A percentile compares a stretch with the other conserved stretches of the same genome.
phyloP scores from a whole-genome alignment of 805 yeast species.

The Clavispora vitiphila region DNA sequence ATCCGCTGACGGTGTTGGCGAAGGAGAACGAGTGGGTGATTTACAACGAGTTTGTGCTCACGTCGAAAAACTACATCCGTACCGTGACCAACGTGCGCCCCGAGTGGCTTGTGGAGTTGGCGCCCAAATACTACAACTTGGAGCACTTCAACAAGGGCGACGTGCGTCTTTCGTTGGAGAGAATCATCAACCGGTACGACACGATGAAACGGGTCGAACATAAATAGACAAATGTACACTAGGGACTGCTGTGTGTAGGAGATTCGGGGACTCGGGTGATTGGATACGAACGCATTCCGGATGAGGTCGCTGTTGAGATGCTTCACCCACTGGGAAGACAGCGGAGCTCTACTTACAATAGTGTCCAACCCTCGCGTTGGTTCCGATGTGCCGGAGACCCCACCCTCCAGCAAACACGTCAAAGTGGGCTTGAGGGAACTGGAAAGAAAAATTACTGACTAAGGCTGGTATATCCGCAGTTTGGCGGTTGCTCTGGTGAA shows the following conservation, averaged over 20 bases:
- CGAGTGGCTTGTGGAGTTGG: slow-evolving; percentile 84
- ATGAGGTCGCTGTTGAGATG: too few relatives aligned
- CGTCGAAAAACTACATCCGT: slow-evolving; percentile 88
- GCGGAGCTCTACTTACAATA: too few relatives aligned
- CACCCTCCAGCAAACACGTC: too few relatives aligned
- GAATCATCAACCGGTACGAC: slow-evolving; percentile 47
- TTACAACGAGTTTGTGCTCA: slow-evolving; percentile 91
- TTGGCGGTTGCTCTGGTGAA: too few relatives aligned
- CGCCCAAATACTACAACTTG: slow-evolving; percentile 66
- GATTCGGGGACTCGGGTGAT: too few relatives aligned
- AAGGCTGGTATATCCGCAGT: too few relatives aligned
- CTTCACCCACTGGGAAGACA: too few relatives aligned
- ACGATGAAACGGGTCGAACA: slow-evolving; percentile 32
- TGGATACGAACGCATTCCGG: too few relatives aligned
- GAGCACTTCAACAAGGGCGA: slow-evolving; percentile 65
- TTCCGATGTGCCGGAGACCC: too few relatives aligned
- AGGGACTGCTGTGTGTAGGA: background rate
- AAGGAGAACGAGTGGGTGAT: slow-evolving; percentile 89
- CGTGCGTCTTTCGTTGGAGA: slow-evolving; percentile 62
- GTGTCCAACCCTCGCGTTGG: too few relatives aligned
- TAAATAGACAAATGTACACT: background rate
- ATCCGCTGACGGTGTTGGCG: slow-evolving; percentile 89
- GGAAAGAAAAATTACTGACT: too few relatives aligned
- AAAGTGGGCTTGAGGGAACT: too few relatives aligned
- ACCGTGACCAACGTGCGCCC: slow-evolving; percentile 89